phyloP scores from a whole-genome alignment of 1,284 basidiomycete genomes.

The Moesziomyces aphidis region DNA sequence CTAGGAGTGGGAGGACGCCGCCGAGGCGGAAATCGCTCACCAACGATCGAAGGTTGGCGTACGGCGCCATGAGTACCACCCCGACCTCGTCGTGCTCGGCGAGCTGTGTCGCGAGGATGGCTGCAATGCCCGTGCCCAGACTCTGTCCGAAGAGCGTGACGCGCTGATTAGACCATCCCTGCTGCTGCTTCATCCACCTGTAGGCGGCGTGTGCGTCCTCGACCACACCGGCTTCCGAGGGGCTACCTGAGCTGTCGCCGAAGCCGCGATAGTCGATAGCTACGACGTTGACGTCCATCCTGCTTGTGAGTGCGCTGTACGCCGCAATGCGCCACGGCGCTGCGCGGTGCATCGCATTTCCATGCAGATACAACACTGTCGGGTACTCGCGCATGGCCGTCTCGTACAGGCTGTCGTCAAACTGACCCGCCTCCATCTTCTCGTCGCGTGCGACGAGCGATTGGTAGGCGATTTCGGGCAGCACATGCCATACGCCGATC shows the following conservation, averaged over 20 bases:
- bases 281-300: conserved; percentile 80
- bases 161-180: conserved; percentile 61
- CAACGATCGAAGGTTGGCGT: conserved; percentile 76
- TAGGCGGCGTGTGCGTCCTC: conserved; percentile 83
- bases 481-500: conserved; percentile 89
- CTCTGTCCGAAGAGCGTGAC: conserved; percentile 83
- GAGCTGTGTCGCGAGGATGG: conserved; percentile 73
- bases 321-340: conserved; percentile 75
- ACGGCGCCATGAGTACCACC: conserved; percentile 81
- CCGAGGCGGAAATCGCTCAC: conserved; percentile 75
- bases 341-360: conserved; percentile 84
- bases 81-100: conserved; percentile 68
- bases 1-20: conserved; percentile 76
- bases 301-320: conserved; percentile 75
- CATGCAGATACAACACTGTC: conserved; percentile 76
- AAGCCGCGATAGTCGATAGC: conserved; percentile 93
- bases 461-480: conserved; percentile 77
- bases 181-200: conserved; percentile 75
- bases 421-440: conserved; percentile 42
- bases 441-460: conserved; percentile 24
- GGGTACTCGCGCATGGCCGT: conserved; percentile 43
- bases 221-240: conserved; percentile 79
- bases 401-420: conserved; percentile 47
- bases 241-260: conserved; percentile 83
- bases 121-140: conserved; percentile 81